phyloP scores from a whole-genome alignment of 177 flowering plant species.

The Tripterygium wilfordii region DNA sequence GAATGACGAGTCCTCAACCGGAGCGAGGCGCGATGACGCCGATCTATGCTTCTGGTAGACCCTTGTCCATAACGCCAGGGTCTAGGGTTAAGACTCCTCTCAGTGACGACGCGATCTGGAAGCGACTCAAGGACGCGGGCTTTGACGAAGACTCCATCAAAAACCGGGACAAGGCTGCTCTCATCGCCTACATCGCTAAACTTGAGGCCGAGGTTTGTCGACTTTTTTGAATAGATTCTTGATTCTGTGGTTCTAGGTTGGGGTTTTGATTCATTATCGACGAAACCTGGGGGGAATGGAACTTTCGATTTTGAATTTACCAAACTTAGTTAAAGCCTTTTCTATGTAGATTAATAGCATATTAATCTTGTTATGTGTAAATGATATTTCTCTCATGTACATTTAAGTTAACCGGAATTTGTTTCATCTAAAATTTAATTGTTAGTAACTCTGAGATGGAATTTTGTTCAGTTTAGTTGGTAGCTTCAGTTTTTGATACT shows the following conservation, averaged over 20 bases:
- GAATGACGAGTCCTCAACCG: conserved; percentile 39
- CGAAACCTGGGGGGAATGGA: too few relatives aligned
- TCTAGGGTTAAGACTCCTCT: conserved; percentile 41
- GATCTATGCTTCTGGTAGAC: conserved; percentile 6
- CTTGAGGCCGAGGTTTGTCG: conserved; percentile 73
- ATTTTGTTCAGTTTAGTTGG: too few relatives aligned
- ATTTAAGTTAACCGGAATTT: too few relatives aligned
- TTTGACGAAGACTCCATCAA: conserved; percentile 74
- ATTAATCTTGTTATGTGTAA: too few relatives aligned
- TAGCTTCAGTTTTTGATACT: too few relatives aligned
- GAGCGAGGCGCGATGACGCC: conserved; percentile 25
- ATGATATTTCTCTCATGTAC: too few relatives aligned
- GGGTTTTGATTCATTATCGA: background rate
- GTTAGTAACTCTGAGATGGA: too few relatives aligned
- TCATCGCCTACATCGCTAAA: conserved; percentile 70
- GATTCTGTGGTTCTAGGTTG: background rate
- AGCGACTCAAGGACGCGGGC: conserved; percentile 63
- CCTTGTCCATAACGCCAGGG: conserved; percentile 29
- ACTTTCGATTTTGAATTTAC: too few relatives aligned
- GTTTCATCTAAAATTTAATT: too few relatives aligned
- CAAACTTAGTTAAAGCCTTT: too few relatives aligned
- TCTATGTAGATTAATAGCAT: too few relatives aligned
- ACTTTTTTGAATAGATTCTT: background rate
- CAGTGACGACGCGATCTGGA: conserved; percentile 62
- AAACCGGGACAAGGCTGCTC: conserved; percentile 72